Evolutionary conservation across 2,329 filamentous ascomycete species (phyloP).

Genomic region (Aspergillus awamori): DNA sequence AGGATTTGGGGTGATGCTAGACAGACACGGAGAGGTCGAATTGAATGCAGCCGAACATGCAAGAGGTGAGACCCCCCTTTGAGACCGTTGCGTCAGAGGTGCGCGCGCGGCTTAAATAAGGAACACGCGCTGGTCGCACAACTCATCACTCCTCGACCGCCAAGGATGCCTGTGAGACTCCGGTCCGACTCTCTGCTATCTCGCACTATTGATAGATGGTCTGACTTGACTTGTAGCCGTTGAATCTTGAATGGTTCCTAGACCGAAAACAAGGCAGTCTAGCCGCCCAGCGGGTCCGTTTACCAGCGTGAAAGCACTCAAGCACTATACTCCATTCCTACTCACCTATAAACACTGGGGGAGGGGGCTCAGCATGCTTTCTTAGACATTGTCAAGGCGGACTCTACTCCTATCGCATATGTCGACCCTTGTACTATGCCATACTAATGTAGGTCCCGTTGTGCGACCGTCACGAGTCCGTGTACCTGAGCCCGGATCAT

Average conservation of each 20-base stretch:
- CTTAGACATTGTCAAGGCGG: too few species aligned
- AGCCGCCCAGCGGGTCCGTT: conserved; percentile 6
- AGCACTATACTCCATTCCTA: background rate
- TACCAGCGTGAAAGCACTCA: background rate
- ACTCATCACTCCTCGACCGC: background rate
- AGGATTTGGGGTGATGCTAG: background rate
- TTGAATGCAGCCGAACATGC: background rate
- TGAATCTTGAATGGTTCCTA: background rate
- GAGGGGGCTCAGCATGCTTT: background rate
- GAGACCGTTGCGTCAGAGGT: conserved; percentile 10
- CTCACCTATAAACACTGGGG: accelerated
- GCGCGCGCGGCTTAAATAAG: conserved; percentile 7
- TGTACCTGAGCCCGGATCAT: background rate
- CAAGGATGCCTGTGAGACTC: background rate
- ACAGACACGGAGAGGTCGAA: background rate
- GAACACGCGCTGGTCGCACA: background rate
- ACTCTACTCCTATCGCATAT: too few species aligned
- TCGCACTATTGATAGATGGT: background rate
- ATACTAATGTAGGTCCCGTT: background rate
- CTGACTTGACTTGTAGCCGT: background rate
- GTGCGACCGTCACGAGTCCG: background rate
- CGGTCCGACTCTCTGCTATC: background rate
- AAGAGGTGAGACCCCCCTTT: background rate
- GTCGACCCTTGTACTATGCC: too few species aligned
- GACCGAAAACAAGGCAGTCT: background rate